Evolutionary conservation across 2,329 filamentous ascomycete species (phyloP).

Genomic region (Ophiostoma perfectum): DNA sequence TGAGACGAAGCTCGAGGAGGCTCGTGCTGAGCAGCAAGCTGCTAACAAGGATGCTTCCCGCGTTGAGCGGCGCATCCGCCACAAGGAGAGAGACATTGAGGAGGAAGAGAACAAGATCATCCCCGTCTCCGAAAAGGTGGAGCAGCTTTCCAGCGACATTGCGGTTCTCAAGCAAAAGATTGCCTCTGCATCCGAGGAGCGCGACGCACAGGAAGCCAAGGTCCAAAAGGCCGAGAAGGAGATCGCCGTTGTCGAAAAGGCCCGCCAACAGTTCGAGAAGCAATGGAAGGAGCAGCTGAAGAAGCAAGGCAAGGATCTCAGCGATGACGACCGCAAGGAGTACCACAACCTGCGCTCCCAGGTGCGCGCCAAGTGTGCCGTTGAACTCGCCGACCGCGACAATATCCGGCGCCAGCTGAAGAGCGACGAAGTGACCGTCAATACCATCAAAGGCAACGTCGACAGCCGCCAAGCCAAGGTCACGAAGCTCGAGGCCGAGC

Average conservation of each 20-base stretch:
- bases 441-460: constrained; percentile 81
- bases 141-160: constrained; percentile 66
- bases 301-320: constrained; percentile 80
- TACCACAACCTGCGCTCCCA: constrained; percentile 81
- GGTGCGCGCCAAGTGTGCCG: constrained; percentile 74
- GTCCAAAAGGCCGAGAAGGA: constrained; percentile 75
- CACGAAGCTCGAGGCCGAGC: constrained; percentile 67
- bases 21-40: constrained; percentile 75
- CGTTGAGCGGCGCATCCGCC: constrained; percentile 76
- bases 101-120: constrained; percentile 79
- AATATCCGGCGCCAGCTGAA: constrained; percentile 84
- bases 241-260: constrained; percentile 78
- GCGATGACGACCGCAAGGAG: constrained; percentile 78
- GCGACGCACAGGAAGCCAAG: constrained; percentile 61
- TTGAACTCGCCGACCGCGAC: constrained; percentile 76
- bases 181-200: constrained; percentile 67
- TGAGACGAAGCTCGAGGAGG: constrained; percentile 71
- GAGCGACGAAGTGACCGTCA: constrained; percentile 85
- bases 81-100: constrained; percentile 81
- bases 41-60: constrained; percentile 71
- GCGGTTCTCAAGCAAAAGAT: constrained; percentile 63
- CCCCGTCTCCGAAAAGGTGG: constrained; percentile 87
- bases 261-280: constrained; percentile 79
- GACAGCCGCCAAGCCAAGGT: constrained; percentile 69
- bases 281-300: constrained; percentile 81